A percentile compares a stretch with the other conserved stretches of the same genome.
These are phyloP conservation scores for maize (Zea mays) DNA, from an alignment of 176 grass and related monocot species.

Conservation along the genomic window Zm-B73-REFERENCE-NAM-5.0 NC_050101.1:127552501-127553000, in stretches of 20 bases:
- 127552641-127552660: neutral
- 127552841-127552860: neutral
- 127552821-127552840: neutral
- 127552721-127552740: neutral
- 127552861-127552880: neutral
- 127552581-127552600: neutral
- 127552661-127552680: conserved; percentile 57
- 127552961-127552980: neutral
- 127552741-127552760: neutral
- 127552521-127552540: neutral
- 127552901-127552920: neutral
- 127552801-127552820: neutral
- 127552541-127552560: conserved; percentile 16
- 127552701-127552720: neutral
- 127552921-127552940: neutral
- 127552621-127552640: conserved; percentile 44
- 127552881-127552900: conserved; percentile 18
- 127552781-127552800: neutral
- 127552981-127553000: conserved; percentile 14
- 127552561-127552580: conserved; percentile 11
- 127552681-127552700: conserved; percentile 13
- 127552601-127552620: conserved; percentile 24
- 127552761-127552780: neutral
- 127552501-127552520: neutral
- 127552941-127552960: neutral